A percentile compares a stretch with the other conserved stretches of the same genome.
Evolutionary conservation across 495 filamentous ascomycete species (phyloP).

Genomic region (Penicillium coffeae): DNA sequence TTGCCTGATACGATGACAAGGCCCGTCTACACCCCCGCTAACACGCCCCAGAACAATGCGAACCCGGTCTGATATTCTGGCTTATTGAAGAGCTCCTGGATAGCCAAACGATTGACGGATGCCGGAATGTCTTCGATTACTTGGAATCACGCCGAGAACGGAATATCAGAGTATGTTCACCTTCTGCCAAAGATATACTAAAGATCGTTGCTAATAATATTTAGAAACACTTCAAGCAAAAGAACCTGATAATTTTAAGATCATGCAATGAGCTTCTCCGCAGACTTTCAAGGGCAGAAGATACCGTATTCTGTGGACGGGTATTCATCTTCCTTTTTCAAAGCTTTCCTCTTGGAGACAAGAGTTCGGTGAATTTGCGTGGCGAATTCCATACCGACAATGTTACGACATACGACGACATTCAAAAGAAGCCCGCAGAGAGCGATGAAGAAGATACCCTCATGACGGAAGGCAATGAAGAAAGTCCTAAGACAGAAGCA

Average conservation of each 20-base stretch:
- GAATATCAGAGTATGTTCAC: constrained; percentile 59
- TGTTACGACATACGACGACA: constrained; percentile 78
- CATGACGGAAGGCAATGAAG: constrained; percentile 56
- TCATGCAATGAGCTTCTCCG: constrained; percentile 94
- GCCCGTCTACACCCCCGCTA: constrained; percentile 10
- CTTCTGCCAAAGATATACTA: background rate
- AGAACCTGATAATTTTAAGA: constrained; percentile 80
- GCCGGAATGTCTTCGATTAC: constrained; percentile 86
- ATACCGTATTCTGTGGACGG: constrained; percentile 93
- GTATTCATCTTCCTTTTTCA: constrained; percentile 98
- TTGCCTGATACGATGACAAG: constrained; percentile 4
- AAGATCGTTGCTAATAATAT: constrained; percentile 10
- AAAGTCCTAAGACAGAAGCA: constrained; percentile 16
- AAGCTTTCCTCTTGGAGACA: constrained; percentile 91
- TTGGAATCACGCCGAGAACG: constrained; percentile 87
- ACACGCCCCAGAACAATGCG: constrained; percentile 64
- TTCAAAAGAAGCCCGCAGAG: constrained; percentile 18
- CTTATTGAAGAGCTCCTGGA: constrained; percentile 93
- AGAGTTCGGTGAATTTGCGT: constrained; percentile 92
- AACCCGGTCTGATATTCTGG: constrained; percentile 79
- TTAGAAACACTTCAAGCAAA: constrained; percentile 75
- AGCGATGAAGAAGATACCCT: constrained; percentile 54
- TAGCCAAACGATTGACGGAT: constrained; percentile 88
- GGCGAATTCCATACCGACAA: constrained; percentile 97
- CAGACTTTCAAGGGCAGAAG: constrained; percentile 85